Percentiles rank a stretch among this genome's conserved stretches.
Evolutionary conservation across 2,329 filamentous ascomycete species (phyloP).

Genomic region (Huntiella moniliformis): DNA sequence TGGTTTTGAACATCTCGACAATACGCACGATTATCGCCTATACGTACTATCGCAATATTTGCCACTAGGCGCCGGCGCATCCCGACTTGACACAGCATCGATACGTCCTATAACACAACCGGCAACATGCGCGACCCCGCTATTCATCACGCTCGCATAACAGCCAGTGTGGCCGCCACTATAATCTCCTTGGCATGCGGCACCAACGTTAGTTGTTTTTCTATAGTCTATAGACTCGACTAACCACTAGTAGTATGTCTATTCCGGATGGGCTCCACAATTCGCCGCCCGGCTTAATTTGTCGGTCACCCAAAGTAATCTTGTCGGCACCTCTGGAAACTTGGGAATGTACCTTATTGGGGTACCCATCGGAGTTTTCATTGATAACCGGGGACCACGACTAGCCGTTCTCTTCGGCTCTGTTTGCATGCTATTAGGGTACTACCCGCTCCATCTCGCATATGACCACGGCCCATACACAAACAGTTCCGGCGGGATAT

Average conservation of each 20-base stretch:
- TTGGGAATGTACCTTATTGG: constrained; percentile 87
- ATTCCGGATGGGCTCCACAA: constrained; percentile 93
- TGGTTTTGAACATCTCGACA: too few relatives aligned
- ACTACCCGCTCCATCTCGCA: constrained; percentile 67
- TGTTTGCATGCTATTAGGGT: constrained; percentile 55
- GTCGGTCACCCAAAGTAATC: constrained; percentile 79
- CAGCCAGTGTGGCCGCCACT: constrained; percentile 74
- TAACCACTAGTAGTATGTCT: constrained; percentile 60
- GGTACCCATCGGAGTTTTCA: constrained; percentile 72
- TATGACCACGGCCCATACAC: constrained; percentile 41
- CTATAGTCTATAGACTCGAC: background rate
- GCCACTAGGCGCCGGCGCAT: too few relatives aligned
- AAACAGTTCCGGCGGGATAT: background rate
- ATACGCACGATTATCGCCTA: too few relatives aligned
- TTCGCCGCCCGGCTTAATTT: constrained; percentile 75
- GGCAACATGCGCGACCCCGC: constrained; percentile 26
- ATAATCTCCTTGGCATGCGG: constrained; percentile 75
- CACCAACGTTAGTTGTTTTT: constrained; percentile 51
- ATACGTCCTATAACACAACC: constrained; percentile 5
- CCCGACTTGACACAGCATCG: too few relatives aligned
- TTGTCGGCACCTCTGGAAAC: constrained; percentile 74
- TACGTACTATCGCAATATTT: too few relatives aligned
- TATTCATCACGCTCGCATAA: constrained; percentile 46
- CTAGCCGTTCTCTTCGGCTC: constrained; percentile 61
- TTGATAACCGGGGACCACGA: constrained; percentile 65